A percentile compares a stretch with the other conserved stretches of the same genome.
phyloP scores from a whole-genome alignment of 2,329 filamentous ascomycete species.

The Claviceps capensis region DNA sequence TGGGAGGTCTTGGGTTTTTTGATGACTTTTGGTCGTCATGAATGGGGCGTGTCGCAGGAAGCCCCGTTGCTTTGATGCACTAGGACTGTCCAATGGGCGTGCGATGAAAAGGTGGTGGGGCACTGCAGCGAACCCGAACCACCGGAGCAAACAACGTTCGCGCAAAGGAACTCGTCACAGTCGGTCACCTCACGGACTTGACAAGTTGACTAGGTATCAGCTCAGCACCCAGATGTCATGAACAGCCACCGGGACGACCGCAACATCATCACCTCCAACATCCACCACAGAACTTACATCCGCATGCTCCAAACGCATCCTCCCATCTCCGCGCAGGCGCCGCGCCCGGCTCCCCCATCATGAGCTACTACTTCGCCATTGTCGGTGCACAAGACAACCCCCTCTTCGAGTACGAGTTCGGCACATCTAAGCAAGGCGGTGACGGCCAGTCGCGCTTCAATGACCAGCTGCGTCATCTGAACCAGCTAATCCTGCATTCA shows the following conservation, averaged over 20 bases:
- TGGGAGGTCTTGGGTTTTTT: no score
- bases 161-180: no score
- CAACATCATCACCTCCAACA: neutral
- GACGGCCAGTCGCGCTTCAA: slow-evolving; percentile 83
- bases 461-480: slow-evolving; percentile 81
- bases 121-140: no score
- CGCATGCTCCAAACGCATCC: neutral
- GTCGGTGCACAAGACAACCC: slow-evolving; percentile 92
- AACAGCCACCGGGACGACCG: neutral
- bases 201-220: no score
- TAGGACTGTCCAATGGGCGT: no score
- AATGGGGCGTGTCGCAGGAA: no score
- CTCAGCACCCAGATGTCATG: neutral
- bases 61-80: no score
- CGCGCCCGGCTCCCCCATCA: slow-evolving; percentile 25
- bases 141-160: no score
- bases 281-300: neutral
- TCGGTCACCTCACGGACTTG: no score
- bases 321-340: neutral
- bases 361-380: slow-evolving; percentile 99
- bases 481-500: slow-evolving; percentile 94
- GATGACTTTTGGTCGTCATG: no score
- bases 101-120: no score
- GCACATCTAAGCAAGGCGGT: slow-evolving; percentile 88
- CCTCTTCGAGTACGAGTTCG: slow-evolving; percentile 93